A percentile compares a stretch with the other conserved stretches of the same genome.
Conservation (phyloP, 371 early-diverging fungal species). For the Coemansia linderi region DNA sequence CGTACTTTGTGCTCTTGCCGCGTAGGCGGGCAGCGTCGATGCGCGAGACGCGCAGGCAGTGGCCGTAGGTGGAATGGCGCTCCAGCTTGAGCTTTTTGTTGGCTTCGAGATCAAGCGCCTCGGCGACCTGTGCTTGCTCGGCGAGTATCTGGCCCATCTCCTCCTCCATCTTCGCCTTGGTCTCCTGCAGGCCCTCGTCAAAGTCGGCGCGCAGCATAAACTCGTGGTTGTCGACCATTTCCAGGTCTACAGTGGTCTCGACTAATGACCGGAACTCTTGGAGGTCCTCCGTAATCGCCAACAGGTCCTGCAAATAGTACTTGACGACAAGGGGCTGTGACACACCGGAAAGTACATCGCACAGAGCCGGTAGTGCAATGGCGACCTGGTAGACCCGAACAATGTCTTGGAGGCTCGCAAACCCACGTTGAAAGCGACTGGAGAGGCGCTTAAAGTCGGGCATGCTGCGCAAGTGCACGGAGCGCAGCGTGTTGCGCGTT, state of each 20-base stretch:
- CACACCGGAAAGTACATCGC: slow-evolving; percentile 58
- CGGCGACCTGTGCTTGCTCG: slow-evolving; percentile 68
- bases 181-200: slow-evolving; percentile 74
- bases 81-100: slow-evolving; percentile 92
- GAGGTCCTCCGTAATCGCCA: slow-evolving; percentile 62
- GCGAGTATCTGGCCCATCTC: slow-evolving; percentile 61
- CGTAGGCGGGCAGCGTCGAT: slow-evolving; percentile 68
- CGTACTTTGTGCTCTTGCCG: slow-evolving; percentile 67
- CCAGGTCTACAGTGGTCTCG: slow-evolving; percentile 88
- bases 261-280: slow-evolving; percentile 73
- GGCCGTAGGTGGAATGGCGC: slow-evolving; percentile 74
- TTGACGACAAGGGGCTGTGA: slow-evolving; percentile 56
- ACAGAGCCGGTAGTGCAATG: slow-evolving; percentile 70
- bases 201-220: slow-evolving; percentile 86
- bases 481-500: slow-evolving; percentile 69
- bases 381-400: slow-evolving; percentile 89
- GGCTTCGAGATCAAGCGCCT: slow-evolving; percentile 70
- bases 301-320: slow-evolving; percentile 32
- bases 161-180: slow-evolving; percentile 64
- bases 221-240: slow-evolving; percentile 83
- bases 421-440: slow-evolving; percentile 78
- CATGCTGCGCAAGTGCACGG: slow-evolving; percentile 72
- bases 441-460: slow-evolving; percentile 89
- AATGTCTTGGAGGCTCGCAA: slow-evolving; percentile 87
- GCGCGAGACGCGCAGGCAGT: slow-evolving; percentile 85